Conservation (phyloP, 805 yeast species). For the Yarrowia phangngaensis region DNA sequence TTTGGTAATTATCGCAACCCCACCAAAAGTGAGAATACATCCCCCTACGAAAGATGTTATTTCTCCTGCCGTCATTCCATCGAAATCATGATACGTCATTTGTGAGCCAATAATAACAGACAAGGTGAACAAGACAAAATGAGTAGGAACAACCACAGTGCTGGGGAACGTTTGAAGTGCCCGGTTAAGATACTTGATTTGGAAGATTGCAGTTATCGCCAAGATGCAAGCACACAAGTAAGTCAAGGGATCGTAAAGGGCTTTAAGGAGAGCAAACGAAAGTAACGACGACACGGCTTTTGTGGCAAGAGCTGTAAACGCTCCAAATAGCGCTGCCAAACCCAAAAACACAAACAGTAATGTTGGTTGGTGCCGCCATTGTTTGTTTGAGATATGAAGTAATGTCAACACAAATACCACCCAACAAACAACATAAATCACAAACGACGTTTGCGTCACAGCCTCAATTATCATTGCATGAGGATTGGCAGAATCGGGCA, state of each 20-base stretch:
- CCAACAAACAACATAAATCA: neutral
- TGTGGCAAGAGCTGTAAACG: constrained; percentile 48
- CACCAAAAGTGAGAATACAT: constrained; percentile 10
- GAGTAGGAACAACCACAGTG: constrained; percentile 50
- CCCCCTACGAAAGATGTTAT: constrained; percentile 11
- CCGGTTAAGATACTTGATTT: constrained; percentile 42
- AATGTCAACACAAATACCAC: neutral
- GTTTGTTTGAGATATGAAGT: constrained; percentile 4
- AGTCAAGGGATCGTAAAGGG: constrained; percentile 37
- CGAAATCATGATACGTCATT: constrained; percentile 44
- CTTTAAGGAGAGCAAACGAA: constrained; percentile 31
- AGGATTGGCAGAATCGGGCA: neutral
- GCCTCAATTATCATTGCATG: constrained; percentile 21
- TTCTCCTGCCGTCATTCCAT: constrained; percentile 24
- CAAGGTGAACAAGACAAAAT: constrained; percentile 48
- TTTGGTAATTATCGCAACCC: constrained; percentile 15
- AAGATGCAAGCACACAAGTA: constrained; percentile 33
- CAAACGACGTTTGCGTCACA: neutral
- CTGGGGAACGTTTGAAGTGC: constrained; percentile 44
- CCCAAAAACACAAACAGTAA: constrained; percentile 29
- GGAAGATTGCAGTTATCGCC: constrained; percentile 43
- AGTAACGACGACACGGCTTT: constrained; percentile 42
- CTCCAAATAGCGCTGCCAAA: constrained; percentile 47
- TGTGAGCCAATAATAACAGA: constrained; percentile 46
- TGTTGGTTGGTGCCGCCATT: constrained; percentile 10